Base-by-base conservation (phyloP, 1,284 basidiomycete genomes). In the Coriolopsis trogii region DNA sequence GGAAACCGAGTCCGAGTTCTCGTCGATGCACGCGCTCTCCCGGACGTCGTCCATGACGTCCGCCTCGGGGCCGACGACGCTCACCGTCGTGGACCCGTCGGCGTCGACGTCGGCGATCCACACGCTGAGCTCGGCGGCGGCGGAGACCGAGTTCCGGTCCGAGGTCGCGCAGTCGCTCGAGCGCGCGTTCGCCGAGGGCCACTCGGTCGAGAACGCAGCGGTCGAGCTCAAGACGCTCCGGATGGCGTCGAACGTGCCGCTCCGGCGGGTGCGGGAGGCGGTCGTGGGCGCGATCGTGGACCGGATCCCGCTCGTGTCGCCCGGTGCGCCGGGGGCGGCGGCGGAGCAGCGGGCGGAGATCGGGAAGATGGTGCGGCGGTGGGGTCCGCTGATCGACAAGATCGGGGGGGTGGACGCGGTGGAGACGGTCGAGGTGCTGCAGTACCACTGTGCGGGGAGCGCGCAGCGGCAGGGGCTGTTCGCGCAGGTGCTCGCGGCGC, bases 201-300 rank as follows among this genome's bases (percentile, higher is more conserved):
- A 96, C 72, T 90, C 89, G 4, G 84, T 95, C 45, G 93, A 95
- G 63, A 93, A 96, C 70, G 93, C 93, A 1, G 81, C 91, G 0
- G 92, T 96, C 61, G 93, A 96, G 67, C 80, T 96, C 60, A 96
- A 95, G 76, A 96, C 93, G 44, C 79, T 96, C 46, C 86, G 94
- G 40, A 96, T 96, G 94, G 92, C 93, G 36, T 89, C 85, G 60
- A 96, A 96, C 65, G 94, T 95, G 39, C 80, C 89, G 4, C 78
- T 94, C 23, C 76, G 77, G 16, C 79, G 84, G 55, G 93, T 96
- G 40, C 80, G 89, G 46, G 86, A 89, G 67, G 86, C 87, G 13
- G 91, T 94, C 24, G 78, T 95, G 28, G 78, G 77, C 16, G 85
- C 82, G 25, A 78, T 93, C 49, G 86, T 92, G 46, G 82, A 85